Percentiles rank a stretch among this genome's conserved stretches.
These are phyloP conservation scores for Sphaerulina populicola DNA, from an alignment of 2,329 filamentous ascomycete species.

Conservation along the genomic window DNA sequence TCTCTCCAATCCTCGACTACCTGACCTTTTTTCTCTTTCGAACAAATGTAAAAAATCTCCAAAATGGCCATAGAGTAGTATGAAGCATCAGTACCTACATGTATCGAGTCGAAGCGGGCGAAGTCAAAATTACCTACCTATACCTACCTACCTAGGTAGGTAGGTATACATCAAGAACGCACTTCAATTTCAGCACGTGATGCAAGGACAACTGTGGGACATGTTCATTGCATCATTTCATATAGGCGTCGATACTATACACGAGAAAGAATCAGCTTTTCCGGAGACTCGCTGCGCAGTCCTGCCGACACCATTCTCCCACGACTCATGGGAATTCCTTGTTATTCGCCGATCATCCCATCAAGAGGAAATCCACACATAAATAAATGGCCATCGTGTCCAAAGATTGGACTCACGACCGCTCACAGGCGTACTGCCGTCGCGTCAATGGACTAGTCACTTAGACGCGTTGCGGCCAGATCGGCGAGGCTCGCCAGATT, in stretches of 20 bases:
- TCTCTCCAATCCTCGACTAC: no score
- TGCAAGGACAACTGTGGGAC: not conserved
- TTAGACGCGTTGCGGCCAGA: constrained; percentile 36
- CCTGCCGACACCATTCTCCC: not conserved
- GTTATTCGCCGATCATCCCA: not conserved
- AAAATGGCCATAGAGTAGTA: no score
- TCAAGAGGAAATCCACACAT: not conserved
- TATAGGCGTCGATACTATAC: not conserved
- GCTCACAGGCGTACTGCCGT: not conserved
- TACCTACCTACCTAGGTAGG: no score
- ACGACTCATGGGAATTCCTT: not conserved
- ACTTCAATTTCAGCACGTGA: not conserved
- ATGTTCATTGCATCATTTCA: not conserved
- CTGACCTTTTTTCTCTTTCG: no score
- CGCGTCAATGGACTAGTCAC: constrained; percentile 8
- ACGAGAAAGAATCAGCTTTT: not conserved
- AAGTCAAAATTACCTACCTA: no score
- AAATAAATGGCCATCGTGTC: not conserved
- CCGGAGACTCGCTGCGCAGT: not conserved
- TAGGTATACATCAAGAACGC: no score
- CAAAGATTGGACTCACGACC: not conserved
- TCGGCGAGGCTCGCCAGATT: constrained; percentile 41
- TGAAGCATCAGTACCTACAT: no score
- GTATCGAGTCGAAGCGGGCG: no score
- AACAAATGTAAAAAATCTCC: no score